A percentile compares a stretch with the other conserved stretches of the same genome.
These are phyloP conservation scores for Pythium chondricola DNA, from an alignment of 352 stramenopile species.

Conservation along the genomic window DNA sequence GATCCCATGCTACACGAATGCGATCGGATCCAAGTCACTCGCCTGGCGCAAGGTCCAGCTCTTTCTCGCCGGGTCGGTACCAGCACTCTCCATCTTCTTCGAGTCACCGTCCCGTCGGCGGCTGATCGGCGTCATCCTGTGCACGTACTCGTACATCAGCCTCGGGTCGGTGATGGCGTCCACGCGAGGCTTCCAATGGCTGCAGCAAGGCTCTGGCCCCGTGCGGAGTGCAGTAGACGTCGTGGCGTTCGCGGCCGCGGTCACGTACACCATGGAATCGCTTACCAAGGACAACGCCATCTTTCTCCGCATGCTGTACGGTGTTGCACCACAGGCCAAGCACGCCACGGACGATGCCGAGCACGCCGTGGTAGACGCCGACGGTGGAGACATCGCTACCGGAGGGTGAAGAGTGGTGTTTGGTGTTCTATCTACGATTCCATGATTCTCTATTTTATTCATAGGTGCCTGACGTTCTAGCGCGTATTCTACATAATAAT, in stretches of 20 bases:
- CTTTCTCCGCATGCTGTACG: conserved; percentile 8
- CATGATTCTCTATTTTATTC: too few relatives aligned
- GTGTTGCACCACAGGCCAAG: too few relatives aligned
- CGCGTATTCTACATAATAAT: too few relatives aligned
- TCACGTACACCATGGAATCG: conserved; percentile 30
- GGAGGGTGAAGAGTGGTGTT: too few relatives aligned
- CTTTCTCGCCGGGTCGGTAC: conserved; percentile 36
- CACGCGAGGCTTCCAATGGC: conserved; percentile 20
- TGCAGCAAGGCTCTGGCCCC: conserved; percentile 26
- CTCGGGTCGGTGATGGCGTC: conserved; percentile 33
- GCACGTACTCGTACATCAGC: conserved; percentile 53
- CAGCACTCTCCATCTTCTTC: conserved; percentile 41
- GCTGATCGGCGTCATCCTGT: conserved; percentile 54
- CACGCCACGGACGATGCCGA: too few relatives aligned
- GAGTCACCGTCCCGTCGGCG: conserved; percentile 37
- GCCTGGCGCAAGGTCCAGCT: conserved; percentile 49
- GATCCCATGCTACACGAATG: conserved; percentile 31
- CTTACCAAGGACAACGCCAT: conserved; percentile 8
- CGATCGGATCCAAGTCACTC: conserved; percentile 35
- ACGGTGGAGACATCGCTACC: too few relatives aligned
- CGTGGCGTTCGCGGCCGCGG: conserved; percentile 23
- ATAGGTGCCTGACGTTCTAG: too few relatives aligned
- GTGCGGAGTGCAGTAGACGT: conserved; percentile 35
- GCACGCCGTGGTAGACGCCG: too few relatives aligned
- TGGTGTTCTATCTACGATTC: too few relatives aligned